These are phyloP conservation scores for Cystobasidium tubakii DNA, from an alignment of 768 basidiomycete genomes.

Conservation along the genomic window DNA sequence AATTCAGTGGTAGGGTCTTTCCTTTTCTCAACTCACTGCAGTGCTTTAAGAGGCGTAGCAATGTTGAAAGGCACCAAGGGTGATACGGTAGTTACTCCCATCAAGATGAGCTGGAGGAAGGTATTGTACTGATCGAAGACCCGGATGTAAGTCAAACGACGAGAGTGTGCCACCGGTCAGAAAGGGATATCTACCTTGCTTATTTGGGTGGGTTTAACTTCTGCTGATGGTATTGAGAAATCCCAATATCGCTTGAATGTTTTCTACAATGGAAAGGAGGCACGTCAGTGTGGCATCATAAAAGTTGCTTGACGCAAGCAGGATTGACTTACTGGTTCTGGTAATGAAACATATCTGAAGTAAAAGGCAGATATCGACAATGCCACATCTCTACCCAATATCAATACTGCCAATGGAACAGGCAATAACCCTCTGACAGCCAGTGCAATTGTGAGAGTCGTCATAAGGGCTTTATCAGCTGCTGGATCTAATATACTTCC, in stretches of 20 bases:
- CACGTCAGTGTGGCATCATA: no score
- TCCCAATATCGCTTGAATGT: slow-evolving; percentile 91
- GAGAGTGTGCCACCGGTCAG: neutral
- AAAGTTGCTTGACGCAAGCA: neutral
- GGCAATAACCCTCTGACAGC: slow-evolving; percentile 78
- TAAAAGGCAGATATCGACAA: slow-evolving; percentile 84
- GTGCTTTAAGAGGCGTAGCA: neutral
- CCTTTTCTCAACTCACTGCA: neutral
- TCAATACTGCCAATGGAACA: slow-evolving; percentile 68
- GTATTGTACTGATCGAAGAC: slow-evolving; percentile 67
- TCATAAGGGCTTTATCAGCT: slow-evolving; percentile 92
- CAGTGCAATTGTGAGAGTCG: slow-evolving; percentile 79
- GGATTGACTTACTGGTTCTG: slow-evolving; percentile 65
- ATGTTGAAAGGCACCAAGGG: slow-evolving; percentile 61
- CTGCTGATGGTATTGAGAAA: slow-evolving; percentile 87
- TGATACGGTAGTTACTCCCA: slow-evolving; percentile 79
- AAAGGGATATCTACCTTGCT: slow-evolving; percentile 63
- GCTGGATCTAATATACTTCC: slow-evolving; percentile 95
- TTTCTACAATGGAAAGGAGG: no score
- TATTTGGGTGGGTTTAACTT: slow-evolving; percentile 85
- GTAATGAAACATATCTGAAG: slow-evolving; percentile 82
- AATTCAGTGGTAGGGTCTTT: neutral
- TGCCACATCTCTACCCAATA: slow-evolving; percentile 81
- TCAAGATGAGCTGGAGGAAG: slow-evolving; percentile 77
- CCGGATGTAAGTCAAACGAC: slow-evolving; percentile 8